Conservation (phyloP, 1,284 basidiomycete species). For the Boletus semigastroideus region DNA sequence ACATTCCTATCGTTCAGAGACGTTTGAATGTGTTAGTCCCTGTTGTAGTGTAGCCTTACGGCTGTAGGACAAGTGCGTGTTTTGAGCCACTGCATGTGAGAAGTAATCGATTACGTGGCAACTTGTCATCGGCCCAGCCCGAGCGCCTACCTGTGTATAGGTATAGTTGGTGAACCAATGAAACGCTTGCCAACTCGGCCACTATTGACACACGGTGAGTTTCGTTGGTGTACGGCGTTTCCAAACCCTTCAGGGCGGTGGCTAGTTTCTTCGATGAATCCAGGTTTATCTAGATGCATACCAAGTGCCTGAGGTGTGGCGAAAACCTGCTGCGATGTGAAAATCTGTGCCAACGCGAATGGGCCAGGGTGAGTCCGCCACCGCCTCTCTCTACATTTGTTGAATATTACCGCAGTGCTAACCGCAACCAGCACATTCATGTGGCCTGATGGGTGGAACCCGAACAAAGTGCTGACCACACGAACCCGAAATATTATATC, state of each 20-base stretch:
- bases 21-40: constrained; percentile 31
- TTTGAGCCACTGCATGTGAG: constrained; percentile 7
- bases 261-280: not conserved
- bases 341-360: not conserved
- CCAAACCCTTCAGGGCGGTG: not conserved
- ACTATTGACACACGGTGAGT: constrained; percentile 7
- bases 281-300: not conserved
- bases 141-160: not conserved
- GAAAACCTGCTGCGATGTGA: not conserved
- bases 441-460: constrained; percentile 15
- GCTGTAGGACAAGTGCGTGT: constrained; percentile 12
- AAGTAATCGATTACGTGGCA: constrained; percentile 1
- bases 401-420: not conserved
- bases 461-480: constrained; percentile 10
- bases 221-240: not conserved
- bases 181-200: constrained; percentile 7
- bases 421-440: not conserved
- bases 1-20: constrained; percentile 27
- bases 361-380: constrained; percentile 1
- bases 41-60: constrained; percentile 28
- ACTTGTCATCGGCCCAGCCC: not conserved
- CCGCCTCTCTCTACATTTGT: not conserved
- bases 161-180: not conserved
- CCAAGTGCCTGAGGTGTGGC: constrained; percentile 9
- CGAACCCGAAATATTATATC: too few species aligned